Conservation (phyloP, 2,329 filamentous ascomycete species). For the Magnaporthiopsis poae region DNA sequence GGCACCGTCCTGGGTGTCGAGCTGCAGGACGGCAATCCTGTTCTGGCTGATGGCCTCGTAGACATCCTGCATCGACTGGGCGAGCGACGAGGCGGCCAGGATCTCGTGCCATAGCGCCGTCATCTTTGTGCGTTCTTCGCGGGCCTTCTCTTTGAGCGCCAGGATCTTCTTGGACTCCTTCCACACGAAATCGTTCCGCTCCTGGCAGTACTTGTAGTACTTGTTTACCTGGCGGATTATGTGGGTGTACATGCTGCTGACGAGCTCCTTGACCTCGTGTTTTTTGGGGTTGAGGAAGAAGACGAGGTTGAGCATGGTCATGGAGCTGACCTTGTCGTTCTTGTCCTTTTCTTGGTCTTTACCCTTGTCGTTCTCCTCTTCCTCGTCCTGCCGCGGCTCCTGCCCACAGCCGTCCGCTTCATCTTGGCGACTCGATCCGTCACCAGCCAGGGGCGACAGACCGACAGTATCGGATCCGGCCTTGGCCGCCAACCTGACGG, state of each 20-base stretch:
- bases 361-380: constrained; percentile 18
- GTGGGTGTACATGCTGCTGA: constrained; percentile 72
- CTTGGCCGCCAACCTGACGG: not conserved
- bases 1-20: constrained; percentile 52
- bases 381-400: constrained; percentile 17
- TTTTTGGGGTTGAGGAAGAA: constrained; percentile 78
- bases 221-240: constrained; percentile 88
- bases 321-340: constrained; percentile 56
- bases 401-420: constrained; percentile 18
- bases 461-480: not conserved
- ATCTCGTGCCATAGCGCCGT: constrained; percentile 61
- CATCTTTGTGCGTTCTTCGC: constrained; percentile 59
- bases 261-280: constrained; percentile 64
- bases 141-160: constrained; percentile 68
- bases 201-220: constrained; percentile 84
- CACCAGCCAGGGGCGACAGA: constrained; percentile 9
- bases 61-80: constrained; percentile 70
- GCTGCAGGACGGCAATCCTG: constrained; percentile 73
- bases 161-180: constrained; percentile 79
- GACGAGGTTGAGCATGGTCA: constrained; percentile 97
- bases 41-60: constrained; percentile 74
- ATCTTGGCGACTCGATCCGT: constrained; percentile 20
- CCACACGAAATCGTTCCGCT: constrained; percentile 82
- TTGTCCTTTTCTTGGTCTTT: constrained; percentile 35
- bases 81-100: constrained; percentile 63